Evolutionary conservation across 2,329 filamentous ascomycete species (phyloP), one percentile per base, ranked within the genome.

Genomic region (Neoscytalidium dimidiatum): DNA sequence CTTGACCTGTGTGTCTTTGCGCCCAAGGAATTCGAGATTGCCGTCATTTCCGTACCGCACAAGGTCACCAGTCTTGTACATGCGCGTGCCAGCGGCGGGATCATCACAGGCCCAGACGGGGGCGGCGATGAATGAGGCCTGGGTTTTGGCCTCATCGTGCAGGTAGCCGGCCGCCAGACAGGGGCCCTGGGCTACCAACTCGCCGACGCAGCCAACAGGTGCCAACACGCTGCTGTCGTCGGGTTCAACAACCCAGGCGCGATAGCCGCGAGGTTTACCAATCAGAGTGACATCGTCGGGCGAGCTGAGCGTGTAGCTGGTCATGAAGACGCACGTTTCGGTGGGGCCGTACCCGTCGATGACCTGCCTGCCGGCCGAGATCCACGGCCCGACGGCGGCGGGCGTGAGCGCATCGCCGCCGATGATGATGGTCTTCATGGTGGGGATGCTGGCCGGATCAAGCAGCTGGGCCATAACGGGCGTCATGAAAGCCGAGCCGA

Each of bases 281-380:
- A 33, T 33, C 17, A 53, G 5, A 4, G 11, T 17, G 29, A 19
- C 49, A 2, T 33, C 28, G 2, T 35, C 49, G 9, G 49, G 29
- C 49, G 49, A 33, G 17, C 13, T 19, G 19, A 21, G n/a, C 8
- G 19, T 33, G 3, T 53, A 35, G 44, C 19, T 23, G 44, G 21
- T 26, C 19, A 48, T 26, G 44, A 26, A 23, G 29, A 53, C 31
- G 29, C 29, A 33, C 29, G 29, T 33, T 19, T 53, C 49, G 4
- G 49, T 33, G 7, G 49, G 49, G 3, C 79, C 79, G 66, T 81
- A 80, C 2, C 72, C 75, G 64, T 79, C 80, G 14, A 75, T 67
- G 14, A 80, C 71, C 11, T 70, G 71, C 76, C 58, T 8, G 8
- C 23, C 44, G 44, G 44, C 44, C 3, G 19, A 3, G 4, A 53